Base-by-base conservation (phyloP, 352 stramenopile genomes). In the Globisporangium ultimum region DNA sequence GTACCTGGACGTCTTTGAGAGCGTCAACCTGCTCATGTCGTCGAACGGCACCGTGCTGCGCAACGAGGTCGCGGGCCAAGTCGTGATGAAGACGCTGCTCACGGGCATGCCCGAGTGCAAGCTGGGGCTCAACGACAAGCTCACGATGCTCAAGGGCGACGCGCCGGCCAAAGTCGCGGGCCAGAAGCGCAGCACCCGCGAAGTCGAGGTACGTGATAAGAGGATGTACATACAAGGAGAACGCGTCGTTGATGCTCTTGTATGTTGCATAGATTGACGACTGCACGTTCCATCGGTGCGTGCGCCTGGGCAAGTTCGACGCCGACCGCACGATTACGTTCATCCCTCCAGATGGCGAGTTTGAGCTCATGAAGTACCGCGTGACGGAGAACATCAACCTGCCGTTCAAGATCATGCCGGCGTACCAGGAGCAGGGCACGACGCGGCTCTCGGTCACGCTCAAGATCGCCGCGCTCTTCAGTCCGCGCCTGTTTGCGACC, bases 51-150 rank as follows among this genome's bases (percentile, higher is more conserved):
- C 74, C 17, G 83, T 99, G 20, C 72, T 99, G 48, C 80, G 96
- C 60, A 98, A 97, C 59, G 96, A 99, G 79, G 96, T 99, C 2
- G 95, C 88, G 7, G 97, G 96, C 20, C 86, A 96, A 53, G 94
- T 98, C 12, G 91, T 98, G 61, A 98, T 99, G 96, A 98, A 98
- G 76, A 98, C 96, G 2, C 92, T 98, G 61, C 80, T 99, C 11
- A 98, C 96, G 21, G 97, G 97, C 24, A 98, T 99, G 97, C 97
- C 97, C 17, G 97, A 99, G 78, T 99, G 97, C 80, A 99, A 99
- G 55, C 74, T 99, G 66, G 96, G 96, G 21, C 77, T 99, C 17
- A 99, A 99, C 66, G 97, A 99, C 81, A 99, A 99, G 70, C 77
- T 99, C 46, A 97, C 97, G 28, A 98, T 99, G 88, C 93, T 98